A percentile compares a stretch with the other conserved stretches of the same genome.
phyloP scores from a whole-genome alignment of 176 grass and related monocot species.

The Lolium rigidum region DNA sequence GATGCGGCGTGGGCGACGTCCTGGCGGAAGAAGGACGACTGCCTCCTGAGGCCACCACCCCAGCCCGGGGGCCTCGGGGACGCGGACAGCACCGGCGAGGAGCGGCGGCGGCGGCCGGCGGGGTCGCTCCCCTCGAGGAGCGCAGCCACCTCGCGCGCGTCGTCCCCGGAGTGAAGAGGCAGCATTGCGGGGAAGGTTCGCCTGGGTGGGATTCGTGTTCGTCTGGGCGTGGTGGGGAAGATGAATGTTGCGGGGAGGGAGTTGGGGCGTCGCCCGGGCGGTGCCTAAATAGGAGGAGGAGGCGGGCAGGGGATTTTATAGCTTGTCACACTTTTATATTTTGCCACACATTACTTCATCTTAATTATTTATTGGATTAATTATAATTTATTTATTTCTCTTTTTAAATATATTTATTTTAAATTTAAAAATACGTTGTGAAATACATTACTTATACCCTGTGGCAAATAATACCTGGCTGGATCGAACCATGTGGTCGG shows the following conservation, averaged over 20 bases:
- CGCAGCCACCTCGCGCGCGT: constrained; percentile 43
- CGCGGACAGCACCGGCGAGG: constrained; percentile 44
- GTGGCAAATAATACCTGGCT: too few species aligned
- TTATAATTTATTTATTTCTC: too few species aligned
- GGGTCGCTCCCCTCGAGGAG: constrained; percentile 57
- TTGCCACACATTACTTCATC: too few species aligned
- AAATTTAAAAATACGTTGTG: too few species aligned
- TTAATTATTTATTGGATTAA: too few species aligned
- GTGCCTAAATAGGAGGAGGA: constrained; percentile 37
- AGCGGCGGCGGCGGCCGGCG: constrained; percentile 35
- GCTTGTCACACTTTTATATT: too few species aligned
- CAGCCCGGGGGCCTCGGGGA: constrained; percentile 32
- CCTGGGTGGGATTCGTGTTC: too few species aligned
- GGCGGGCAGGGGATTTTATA: not conserved
- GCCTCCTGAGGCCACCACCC: constrained; percentile 15
- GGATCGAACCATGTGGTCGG: too few species aligned
- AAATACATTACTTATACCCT: too few species aligned
- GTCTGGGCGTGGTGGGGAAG: too few species aligned
- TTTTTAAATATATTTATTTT: too few species aligned
- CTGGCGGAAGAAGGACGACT: constrained; percentile 59
- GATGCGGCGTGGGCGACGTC: constrained; percentile 76
- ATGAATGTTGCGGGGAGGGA: constrained; percentile 24
- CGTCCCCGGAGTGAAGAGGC: not conserved
- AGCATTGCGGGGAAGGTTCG: constrained; percentile 45
- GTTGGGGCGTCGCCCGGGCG: not conserved